Evolutionary conservation across 371 early-diverging fungal species (phyloP).

Genomic region (Mucor velutinosus): DNA sequence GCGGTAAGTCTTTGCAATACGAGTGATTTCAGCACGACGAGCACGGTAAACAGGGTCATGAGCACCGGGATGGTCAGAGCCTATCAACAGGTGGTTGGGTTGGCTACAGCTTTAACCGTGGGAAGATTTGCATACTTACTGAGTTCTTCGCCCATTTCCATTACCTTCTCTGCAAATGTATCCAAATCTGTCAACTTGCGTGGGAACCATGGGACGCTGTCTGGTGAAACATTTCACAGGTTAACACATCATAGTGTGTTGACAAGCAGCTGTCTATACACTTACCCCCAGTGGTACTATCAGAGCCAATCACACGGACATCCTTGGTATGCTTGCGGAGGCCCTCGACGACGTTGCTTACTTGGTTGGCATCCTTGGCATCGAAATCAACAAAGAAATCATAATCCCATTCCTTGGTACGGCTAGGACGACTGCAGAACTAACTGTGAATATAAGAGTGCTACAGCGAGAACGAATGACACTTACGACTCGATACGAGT

Average conservation of each 20-base stretch:
- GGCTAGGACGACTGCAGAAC: conserved; percentile 72
- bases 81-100: conserved; percentile 22
- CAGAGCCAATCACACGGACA: conserved; percentile 60
- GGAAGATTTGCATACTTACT: conserved; percentile 35
- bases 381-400: conserved; percentile 93
- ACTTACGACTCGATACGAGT: conserved; percentile 89
- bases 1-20: conserved; percentile 82
- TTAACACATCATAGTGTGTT: not conserved
- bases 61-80: conserved; percentile 95
- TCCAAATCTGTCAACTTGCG: conserved; percentile 93
- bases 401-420: conserved; percentile 79
- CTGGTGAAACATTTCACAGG: conserved; percentile 23
- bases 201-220: conserved; percentile 90
- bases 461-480: not conserved
- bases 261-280: not conserved
- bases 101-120: not conserved
- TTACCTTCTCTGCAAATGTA: conserved; percentile 89
- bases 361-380: conserved; percentile 58
- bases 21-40: conserved; percentile 86
- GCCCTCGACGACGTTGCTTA: conserved; percentile 59
- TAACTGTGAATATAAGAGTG: not conserved
- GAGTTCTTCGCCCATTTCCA: conserved; percentile 91
- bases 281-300: conserved; percentile 28
- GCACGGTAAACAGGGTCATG: conserved; percentile 84
- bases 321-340: conserved; percentile 65